These are phyloP conservation scores for Elymus sibiricus DNA, from an alignment of 176 grass and related monocot genomes.

Conservation along the genomic window DNA sequence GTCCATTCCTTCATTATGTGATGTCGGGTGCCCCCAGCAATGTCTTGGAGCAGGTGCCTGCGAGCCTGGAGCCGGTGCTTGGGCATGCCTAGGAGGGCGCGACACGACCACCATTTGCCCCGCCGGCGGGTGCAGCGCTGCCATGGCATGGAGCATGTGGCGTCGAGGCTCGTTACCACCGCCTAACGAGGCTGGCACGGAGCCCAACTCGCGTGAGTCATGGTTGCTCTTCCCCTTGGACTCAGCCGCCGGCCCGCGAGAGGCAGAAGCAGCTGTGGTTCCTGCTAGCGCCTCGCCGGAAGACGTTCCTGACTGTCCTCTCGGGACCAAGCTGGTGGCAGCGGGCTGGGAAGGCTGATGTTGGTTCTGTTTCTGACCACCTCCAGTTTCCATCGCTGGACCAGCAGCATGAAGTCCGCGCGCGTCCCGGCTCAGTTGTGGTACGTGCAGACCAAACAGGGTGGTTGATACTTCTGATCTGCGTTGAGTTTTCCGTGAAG, in stretches of 20 bases:
- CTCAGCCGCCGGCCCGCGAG: rapidly evolving
- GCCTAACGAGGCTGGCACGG: neutral
- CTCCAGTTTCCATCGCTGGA: neutral
- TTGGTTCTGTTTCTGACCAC: neutral
- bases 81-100: neutral
- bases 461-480: no score
- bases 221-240: neutral
- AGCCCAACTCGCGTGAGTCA: conserved; percentile 26
- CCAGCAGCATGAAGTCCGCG: no score
- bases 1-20: conserved; percentile 71
- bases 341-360: neutral
- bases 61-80: neutral
- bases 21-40: conserved; percentile 40
- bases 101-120: conserved; percentile 39
- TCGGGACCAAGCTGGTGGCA: neutral
- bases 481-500: no score
- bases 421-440: no score
- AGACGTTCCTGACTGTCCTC: conserved; percentile 4
- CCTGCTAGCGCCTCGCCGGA: neutral
- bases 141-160: conserved; percentile 21
- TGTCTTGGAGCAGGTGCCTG: neutral
- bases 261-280: neutral
- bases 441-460: no score
- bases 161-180: neutral
- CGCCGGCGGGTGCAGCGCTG: conserved; percentile 20